These are phyloP conservation scores for Peronospora destructor DNA, from an alignment of 352 stramenopile species.

Conservation along the genomic window DNA sequence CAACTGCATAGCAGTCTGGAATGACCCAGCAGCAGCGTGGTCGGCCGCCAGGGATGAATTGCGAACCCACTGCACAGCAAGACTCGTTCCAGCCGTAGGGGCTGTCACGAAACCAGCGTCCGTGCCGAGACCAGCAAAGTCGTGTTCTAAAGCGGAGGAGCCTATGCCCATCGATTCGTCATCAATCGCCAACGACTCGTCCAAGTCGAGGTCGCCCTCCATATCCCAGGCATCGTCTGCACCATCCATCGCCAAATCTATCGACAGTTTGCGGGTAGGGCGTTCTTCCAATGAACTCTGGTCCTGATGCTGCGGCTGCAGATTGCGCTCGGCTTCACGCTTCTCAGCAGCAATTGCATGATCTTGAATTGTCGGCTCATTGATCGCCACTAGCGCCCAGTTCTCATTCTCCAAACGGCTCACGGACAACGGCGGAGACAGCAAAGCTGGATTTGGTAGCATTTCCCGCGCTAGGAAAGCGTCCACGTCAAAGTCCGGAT, in stretches of 20 bases:
- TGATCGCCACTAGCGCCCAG: slow-evolving; percentile 96
- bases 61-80: slow-evolving; percentile 89
- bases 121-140: slow-evolving; percentile 38
- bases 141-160: slow-evolving; percentile 42
- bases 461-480: slow-evolving; percentile 65
- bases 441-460: slow-evolving; percentile 62
- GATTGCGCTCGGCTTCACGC: slow-evolving; percentile 63
- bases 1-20: slow-evolving; percentile 95
- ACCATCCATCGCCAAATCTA: slow-evolving; percentile 68
- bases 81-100: slow-evolving; percentile 83
- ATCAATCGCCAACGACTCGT: slow-evolving; percentile 60
- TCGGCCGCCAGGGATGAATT: slow-evolving; percentile 96
- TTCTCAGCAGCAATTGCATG: slow-evolving; percentile 77
- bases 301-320: slow-evolving; percentile 41
- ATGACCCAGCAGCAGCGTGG: slow-evolving; percentile 94
- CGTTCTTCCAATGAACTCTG: slow-evolving; percentile 38
- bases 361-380: slow-evolving; percentile 81
- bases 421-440: slow-evolving; percentile 93
- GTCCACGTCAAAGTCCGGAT: slow-evolving; percentile 63
- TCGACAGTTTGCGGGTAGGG: slow-evolving; percentile 52
- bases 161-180: slow-evolving; percentile 38
- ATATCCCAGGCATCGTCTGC: slow-evolving; percentile 70
- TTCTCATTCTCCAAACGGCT: slow-evolving; percentile 90
- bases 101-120: slow-evolving; percentile 84
- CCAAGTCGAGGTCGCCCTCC: slow-evolving; percentile 84